Evolutionary conservation across 148 eudicot species (phyloP), one percentile per base, ranked within the genome.

Genomic region (Heliosperma pusillum): DNA sequence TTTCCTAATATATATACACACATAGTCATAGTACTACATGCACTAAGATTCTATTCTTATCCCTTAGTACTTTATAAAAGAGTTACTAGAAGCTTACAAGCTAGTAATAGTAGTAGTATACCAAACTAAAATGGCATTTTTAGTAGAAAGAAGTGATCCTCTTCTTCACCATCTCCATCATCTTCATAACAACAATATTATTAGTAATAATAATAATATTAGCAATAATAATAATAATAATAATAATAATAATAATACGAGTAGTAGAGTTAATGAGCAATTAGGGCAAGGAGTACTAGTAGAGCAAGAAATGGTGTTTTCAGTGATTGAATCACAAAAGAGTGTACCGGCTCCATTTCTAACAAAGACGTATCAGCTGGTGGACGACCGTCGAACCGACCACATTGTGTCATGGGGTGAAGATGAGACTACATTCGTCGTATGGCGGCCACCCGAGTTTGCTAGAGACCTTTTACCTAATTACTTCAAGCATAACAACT

Each of bases 401-500:
- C 88, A 84, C 77, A 84, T 88, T 60, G 88, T 88, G 33, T 88
- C 89, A 15, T 88, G 91, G 91, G 88, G 88, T 44, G 87, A 86
- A 74, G 86, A 88, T 62, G 79, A 86, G 33, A 12, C 83, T 24
- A 82, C 83, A 1, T 88, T 88, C n/a, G 83, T 88, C 9, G 91
- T 88, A 45, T 88, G 91, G 91, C 69, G 87, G 0, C 91, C 91
- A 0, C 83, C 91, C 44, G 91, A 88, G 82, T 88, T 88, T 72
- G 87, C 91, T 73, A 74, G 87, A 27, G 89, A 86, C 58, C 87
- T 88, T 27, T 86, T 88, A 45, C 91, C 91, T 67, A 88, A 88
- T 68, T 88, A 86, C 82, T 88, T 88, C 87, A 88, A 88, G 78
- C 91, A 88, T 81, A 85, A 86, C 81, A 88, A 88, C 78, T 88